Base-by-base conservation (phyloP, 2,329 filamentous ascomycete species). In the Calonectria pseudoturangicola region DNA sequence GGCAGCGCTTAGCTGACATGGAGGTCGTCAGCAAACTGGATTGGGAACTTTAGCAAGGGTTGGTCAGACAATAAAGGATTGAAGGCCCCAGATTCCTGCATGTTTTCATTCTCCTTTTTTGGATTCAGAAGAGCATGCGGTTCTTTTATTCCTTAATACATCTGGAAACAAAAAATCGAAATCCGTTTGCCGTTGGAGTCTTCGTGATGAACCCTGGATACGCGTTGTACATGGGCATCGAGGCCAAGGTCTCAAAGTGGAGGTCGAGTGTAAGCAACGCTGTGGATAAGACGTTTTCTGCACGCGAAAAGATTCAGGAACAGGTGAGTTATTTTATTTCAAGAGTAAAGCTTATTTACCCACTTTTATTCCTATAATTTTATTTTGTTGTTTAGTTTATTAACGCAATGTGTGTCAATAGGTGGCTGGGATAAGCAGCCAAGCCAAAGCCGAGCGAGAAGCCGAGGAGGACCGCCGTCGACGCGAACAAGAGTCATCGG, bases 391-490 rank as follows among this genome's bases (percentile, higher is more conserved):
- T 9, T 30, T 16, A 7, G 18, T 16, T 39, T 21, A 45, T 64
- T 39, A 41, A 50, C 36, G 28, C 27, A 13, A 21, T 48, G 16
- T 2, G 25, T 18, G 25, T 36, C 18, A 51, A 68, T n/a, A 67
- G 51, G 68, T 66, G 28, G 39, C 58, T 16, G 50, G 66, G 15
- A 21, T 15, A 12, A 47, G 18, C 39, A 54, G 8, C 39, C 51
- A 36, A n/a, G 25, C 27, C 4, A 62, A 25, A 28, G 70, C 60
- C 7, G 41, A 72, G 56, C 41, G 66, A 3, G 58, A 72, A n/a
- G 66, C 62, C 28, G 70, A 72, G 36, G 70, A 70, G 50, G 69
- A 45, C 27, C 69, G 69, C 4, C 63, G 69, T 4, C 69, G 39
- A 36, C 50, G 69, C 36, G 69, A 71, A 30, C 54, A 54, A 21